Evolutionary conservation across 768 basidiomycete genomes (phyloP).

Genomic region (Boletus reticulatus): DNA sequence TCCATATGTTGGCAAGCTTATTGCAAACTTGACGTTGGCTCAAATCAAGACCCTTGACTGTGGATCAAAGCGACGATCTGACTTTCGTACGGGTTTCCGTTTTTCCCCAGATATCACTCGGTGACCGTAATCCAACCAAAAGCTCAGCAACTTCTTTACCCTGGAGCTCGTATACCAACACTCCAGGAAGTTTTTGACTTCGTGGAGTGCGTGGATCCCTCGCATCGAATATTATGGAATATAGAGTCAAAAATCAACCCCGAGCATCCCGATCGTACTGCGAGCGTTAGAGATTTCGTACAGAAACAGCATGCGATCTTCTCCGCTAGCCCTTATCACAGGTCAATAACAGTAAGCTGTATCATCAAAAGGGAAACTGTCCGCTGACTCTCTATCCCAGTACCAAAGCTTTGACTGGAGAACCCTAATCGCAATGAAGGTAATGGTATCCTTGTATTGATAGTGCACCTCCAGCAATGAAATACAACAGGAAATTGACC

Average conservation of each 20-base stretch:
- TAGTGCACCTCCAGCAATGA: not conserved
- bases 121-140: not conserved
- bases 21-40: conserved; percentile 75
- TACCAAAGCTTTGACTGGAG: conserved; percentile 86
- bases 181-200: conserved; percentile 74
- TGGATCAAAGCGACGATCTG: conserved; percentile 59
- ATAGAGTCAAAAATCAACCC: conserved; percentile 78
- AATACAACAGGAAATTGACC: conserved; percentile 49
- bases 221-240: conserved; percentile 64
- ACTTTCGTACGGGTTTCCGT: conserved; percentile 50
- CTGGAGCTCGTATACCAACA: conserved; percentile 70
- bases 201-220: conserved; percentile 67
- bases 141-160: conserved; percentile 67
- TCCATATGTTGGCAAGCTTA: conserved; percentile 74
- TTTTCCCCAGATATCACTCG: not conserved
- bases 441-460: conserved; percentile 13
- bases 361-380: not conserved
- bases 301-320: conserved; percentile 59
- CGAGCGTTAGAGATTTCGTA: conserved; percentile 58
- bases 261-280: conserved; percentile 48
- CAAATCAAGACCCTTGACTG: conserved; percentile 82
- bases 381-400: conserved; percentile 33
- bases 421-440: conserved; percentile 71
- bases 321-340: conserved; percentile 54
- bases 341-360: conserved; percentile 57